Evolutionary conservation across 2,329 filamentous ascomycete species (phyloP), one percentile per base, ranked within the genome.

Genomic region (Botrytis squamosa): DNA sequence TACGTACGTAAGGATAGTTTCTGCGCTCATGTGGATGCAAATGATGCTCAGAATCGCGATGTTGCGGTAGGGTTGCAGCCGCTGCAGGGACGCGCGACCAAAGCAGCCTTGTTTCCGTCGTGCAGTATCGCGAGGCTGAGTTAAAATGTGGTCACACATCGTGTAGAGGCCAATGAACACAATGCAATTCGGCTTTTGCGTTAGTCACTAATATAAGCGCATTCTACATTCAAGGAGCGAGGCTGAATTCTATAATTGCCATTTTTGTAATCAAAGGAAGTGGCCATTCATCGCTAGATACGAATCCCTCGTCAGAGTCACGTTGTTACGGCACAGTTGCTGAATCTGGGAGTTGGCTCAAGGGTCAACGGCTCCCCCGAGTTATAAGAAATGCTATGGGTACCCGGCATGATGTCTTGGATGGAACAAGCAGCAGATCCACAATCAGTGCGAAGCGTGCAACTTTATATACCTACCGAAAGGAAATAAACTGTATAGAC

Each of bases 161-260:
- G 49, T 44, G 52, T 70, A 44, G 6, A 33, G 10, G 22, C 16
- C 40, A 44, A 33, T 44, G 20, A 44, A 36, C n/a, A 36, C 9
- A n/a, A 3, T 7, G 33, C 10, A 33, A 44, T 33, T 33, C 16
- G 18, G 16, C 3, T 70, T 20, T 12, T 33, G 38, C 9, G 36
- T 69, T 42, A 40, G 42, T 55, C 25, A 42, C 59, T 18, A 42
- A 64, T 52, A 63, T 64, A 55, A 20, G 40, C 44, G 33, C 44
- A 71, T 52, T 52, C 25, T 49, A 62, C n/a, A 33, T 29, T 42
- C 14, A 33, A 71, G 44, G 33, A 71, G 29, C 62, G 12, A 67
- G 70, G 70, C 70, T 49, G 40, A 67, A 67, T 72, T 68, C 29
- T 68, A 60, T 49, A 40, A 36, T 60, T 72, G 40, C 16, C 16